phyloP scores from a whole-genome alignment of 192 early-diverging fungal species.

The Chytriomyces sp. region DNA sequence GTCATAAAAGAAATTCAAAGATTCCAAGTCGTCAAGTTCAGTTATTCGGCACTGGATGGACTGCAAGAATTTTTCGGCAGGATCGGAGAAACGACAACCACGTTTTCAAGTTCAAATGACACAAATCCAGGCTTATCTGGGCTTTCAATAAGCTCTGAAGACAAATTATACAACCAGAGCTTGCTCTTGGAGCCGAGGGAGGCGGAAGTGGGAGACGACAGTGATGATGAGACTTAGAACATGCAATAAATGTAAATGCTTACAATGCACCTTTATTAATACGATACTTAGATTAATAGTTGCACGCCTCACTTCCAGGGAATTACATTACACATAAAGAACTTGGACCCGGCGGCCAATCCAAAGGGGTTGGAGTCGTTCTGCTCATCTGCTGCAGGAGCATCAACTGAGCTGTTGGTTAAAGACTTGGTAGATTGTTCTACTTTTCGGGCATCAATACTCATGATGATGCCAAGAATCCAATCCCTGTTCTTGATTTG shows the following conservation, averaged over 20 bases:
- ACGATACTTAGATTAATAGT: too few species aligned
- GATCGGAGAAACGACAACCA: constrained; percentile 7
- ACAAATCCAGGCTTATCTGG: not conserved
- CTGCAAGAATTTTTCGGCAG: constrained; percentile 39
- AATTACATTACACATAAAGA: constrained; percentile 32
- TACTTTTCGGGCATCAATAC: constrained; percentile 34
- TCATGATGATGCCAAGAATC: constrained; percentile 44
- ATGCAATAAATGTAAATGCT: too few species aligned
- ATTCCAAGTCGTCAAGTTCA: constrained; percentile 46
- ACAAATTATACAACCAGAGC: too few species aligned
- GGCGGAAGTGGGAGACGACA: too few species aligned
- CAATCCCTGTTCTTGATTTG: constrained; percentile 50
- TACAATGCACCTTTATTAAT: too few species aligned
- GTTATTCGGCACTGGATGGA: constrained; percentile 29
- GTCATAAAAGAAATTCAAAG: constrained; percentile 50
- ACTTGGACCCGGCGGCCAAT: constrained; percentile 36
- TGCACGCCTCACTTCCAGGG: not conserved
- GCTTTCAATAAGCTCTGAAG: not conserved
- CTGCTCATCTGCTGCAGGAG: not conserved
- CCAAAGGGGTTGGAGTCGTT: constrained; percentile 39
- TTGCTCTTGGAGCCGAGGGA: constrained; percentile 51
- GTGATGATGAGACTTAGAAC: too few species aligned
- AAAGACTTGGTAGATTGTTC: not conserved
- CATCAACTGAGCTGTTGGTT: not conserved
- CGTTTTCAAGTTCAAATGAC: not conserved